Conservation (phyloP, 805 yeast genomes). For the Cyberlindnera xylosilytica region DNA sequence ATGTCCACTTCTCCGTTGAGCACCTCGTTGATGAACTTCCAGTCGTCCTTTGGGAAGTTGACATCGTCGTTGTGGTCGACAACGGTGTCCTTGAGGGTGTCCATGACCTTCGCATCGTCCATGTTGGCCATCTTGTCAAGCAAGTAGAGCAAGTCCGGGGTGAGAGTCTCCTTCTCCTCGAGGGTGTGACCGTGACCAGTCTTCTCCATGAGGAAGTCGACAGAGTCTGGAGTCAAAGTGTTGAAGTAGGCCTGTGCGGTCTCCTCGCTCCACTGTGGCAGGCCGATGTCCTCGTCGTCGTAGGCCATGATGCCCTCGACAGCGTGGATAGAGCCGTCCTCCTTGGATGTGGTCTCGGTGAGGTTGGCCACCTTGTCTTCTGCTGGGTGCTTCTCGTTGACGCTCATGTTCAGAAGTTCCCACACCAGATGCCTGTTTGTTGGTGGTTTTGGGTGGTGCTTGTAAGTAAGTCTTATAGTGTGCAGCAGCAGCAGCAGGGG, state of each 20-base stretch:
- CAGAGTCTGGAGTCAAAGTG: constrained; percentile 5
- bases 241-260: constrained; percentile 8
- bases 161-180: constrained; percentile 12
- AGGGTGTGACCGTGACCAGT: constrained; percentile 17
- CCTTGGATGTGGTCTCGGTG: constrained; percentile 2
- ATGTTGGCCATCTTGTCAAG: constrained; percentile 10
- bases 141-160: constrained; percentile 16
- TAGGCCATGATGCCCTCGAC: not conserved
- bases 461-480: too few relatives aligned
- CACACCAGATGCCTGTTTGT: too few relatives aligned
- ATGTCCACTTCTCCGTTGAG: constrained; percentile 4
- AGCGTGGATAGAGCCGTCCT: not conserved
- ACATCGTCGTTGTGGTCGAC: constrained; percentile 45
- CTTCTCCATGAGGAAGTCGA: constrained; percentile 13
- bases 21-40: constrained; percentile 10
- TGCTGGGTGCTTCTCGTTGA: not conserved
- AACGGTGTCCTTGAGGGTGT: constrained; percentile 33
- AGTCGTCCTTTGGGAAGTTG: constrained; percentile 37
- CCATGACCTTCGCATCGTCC: constrained; percentile 28
- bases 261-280: constrained; percentile 14
- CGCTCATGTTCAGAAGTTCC: too few relatives aligned
- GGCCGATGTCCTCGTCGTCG: not conserved
- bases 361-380: not conserved
- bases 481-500: too few relatives aligned
- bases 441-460: too few relatives aligned